These are phyloP conservation scores for Dendrobium nobile DNA, from an alignment of 106 monocot species.

Conservation along the genomic window DNA sequence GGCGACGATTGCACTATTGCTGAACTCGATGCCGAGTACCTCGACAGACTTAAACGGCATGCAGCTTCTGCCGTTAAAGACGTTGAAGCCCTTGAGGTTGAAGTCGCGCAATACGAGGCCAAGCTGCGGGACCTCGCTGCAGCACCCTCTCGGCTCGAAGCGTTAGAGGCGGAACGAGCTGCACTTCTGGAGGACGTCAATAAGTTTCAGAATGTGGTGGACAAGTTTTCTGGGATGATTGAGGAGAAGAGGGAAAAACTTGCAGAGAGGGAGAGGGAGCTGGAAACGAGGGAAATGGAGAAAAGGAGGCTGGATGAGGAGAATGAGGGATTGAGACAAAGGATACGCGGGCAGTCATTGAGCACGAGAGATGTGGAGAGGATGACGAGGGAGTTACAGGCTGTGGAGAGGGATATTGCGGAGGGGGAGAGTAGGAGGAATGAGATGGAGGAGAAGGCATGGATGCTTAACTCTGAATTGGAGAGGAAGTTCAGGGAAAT, in stretches of 20 bases:
- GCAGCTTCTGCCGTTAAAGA: conserved; percentile 9
- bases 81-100: conserved; percentile 26
- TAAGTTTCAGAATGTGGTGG: conserved; percentile 59
- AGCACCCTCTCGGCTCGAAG: conserved; percentile 33
- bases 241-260: conserved; percentile 27
- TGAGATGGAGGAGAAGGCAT: conserved; percentile 58
- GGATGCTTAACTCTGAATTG: conserved; percentile 39
- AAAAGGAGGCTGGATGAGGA: conserved; percentile 30
- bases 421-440: conserved; percentile 47
- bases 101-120: conserved; percentile 38
- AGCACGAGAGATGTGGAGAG: conserved; percentile 65
- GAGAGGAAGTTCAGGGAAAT: conserved; percentile 47
- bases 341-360: conserved; percentile 49
- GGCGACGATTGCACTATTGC: conserved; percentile 60
- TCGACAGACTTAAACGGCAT: conserved; percentile 11
- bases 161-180: conserved; percentile 33
- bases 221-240: conserved; percentile 31
- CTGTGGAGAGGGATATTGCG: conserved; percentile 55
- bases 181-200: conserved; percentile 36
- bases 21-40: conserved; percentile 50
- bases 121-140: conserved; percentile 19
- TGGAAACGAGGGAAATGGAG: conserved; percentile 65
- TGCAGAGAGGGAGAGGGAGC: conserved; percentile 29
- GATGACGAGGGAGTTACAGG: conserved; percentile 70
- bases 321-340: conserved; percentile 49